These are phyloP conservation scores for Ceratobasidium sp. DNA, from an alignment of 1,284 basidiomycete genomes.

Conservation along the genomic window DNA sequence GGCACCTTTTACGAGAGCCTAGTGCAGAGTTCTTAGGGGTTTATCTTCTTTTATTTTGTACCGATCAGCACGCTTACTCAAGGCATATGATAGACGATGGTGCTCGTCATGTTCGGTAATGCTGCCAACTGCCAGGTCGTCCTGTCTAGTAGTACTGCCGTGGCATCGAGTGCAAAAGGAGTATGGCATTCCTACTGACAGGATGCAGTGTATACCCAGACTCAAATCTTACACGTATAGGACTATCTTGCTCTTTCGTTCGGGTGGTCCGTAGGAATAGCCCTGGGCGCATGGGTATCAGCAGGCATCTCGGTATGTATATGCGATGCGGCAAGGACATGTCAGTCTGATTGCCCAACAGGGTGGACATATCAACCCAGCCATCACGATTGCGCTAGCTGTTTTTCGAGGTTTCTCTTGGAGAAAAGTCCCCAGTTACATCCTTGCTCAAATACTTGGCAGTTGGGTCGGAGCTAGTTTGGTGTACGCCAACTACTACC, in stretches of 20 bases:
- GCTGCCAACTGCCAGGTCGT: slow-evolving; percentile 70
- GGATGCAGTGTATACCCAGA: not conserved
- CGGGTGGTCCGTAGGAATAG: slow-evolving; percentile 70
- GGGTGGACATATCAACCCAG: slow-evolving; percentile 80
- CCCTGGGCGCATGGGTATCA: slow-evolving; percentile 72
- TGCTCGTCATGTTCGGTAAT: slow-evolving; percentile 69
- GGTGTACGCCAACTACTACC: slow-evolving; percentile 78
- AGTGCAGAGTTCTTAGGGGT: slow-evolving; percentile 70
- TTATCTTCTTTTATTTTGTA: not conserved
- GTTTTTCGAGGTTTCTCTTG: slow-evolving; percentile 75
- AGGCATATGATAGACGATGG: slow-evolving; percentile 53
- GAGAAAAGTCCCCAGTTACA: slow-evolving; percentile 70
- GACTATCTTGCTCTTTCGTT: slow-evolving; percentile 64
- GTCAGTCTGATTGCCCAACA: slow-evolving; percentile 44
- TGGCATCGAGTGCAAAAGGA: slow-evolving; percentile 64
- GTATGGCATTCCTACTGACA: slow-evolving; percentile 61
- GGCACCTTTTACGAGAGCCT: slow-evolving; percentile 59
- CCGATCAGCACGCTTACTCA: not conserved
- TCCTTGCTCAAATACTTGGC: slow-evolving; percentile 74
- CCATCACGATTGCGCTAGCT: slow-evolving; percentile 73
- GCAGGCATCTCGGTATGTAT: slow-evolving; percentile 60
- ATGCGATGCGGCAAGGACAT: no score
- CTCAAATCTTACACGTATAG: slow-evolving; percentile 50
- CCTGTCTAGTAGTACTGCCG: slow-evolving; percentile 59
- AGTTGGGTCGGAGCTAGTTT: slow-evolving; percentile 69